phyloP scores from a whole-genome alignment of 768 basidiomycete genomes.

The Clavaria fumosa region DNA sequence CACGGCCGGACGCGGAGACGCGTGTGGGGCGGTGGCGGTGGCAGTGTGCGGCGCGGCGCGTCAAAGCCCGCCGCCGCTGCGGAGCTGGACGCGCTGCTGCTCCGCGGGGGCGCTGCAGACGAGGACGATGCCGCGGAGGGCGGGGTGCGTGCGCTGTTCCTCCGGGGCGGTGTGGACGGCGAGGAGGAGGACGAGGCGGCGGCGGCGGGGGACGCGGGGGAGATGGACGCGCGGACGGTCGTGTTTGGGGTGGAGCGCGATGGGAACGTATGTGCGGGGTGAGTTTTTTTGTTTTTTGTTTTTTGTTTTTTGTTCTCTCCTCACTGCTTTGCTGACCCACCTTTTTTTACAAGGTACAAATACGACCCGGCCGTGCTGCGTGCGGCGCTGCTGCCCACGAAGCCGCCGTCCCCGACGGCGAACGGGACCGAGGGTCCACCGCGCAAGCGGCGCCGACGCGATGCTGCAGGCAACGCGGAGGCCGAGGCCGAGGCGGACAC shows the following conservation, averaged over 20 bases:
- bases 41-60: slow-evolving; percentile 12
- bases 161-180: too few species aligned
- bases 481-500: too few species aligned
- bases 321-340: slow-evolving; percentile 3
- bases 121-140: slow-evolving; percentile 11
- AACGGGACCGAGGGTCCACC: slow-evolving; percentile 16
- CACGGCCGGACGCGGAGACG: slow-evolving; percentile 31
- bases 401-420: slow-evolving; percentile 4
- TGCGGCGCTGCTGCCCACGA: slow-evolving; percentile 28
- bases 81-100: slow-evolving; percentile 23
- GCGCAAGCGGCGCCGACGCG: slow-evolving; percentile 21
- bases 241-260: slow-evolving; percentile 13
- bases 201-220: slow-evolving; percentile 10
- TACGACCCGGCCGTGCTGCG: slow-evolving; percentile 31
- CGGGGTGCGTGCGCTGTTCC: too few species aligned
- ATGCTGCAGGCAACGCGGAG: too few species aligned
- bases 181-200: slow-evolving; percentile 12
- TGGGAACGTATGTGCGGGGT: neutral
- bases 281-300: slow-evolving; percentile 27
- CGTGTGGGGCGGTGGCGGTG: too few species aligned
- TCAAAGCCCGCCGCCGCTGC: slow-evolving; percentile 22
- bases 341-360: slow-evolving; percentile 46
- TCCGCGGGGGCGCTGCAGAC: slow-evolving; percentile 20
- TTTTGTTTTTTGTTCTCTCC: neutral
- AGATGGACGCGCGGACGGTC: slow-evolving; percentile 17